Percentiles rank a stretch among this genome's conserved stretches.
These are phyloP conservation scores for Arbutus unedo DNA, from an alignment of 148 eudicot species.

Conservation along the genomic window DNA sequence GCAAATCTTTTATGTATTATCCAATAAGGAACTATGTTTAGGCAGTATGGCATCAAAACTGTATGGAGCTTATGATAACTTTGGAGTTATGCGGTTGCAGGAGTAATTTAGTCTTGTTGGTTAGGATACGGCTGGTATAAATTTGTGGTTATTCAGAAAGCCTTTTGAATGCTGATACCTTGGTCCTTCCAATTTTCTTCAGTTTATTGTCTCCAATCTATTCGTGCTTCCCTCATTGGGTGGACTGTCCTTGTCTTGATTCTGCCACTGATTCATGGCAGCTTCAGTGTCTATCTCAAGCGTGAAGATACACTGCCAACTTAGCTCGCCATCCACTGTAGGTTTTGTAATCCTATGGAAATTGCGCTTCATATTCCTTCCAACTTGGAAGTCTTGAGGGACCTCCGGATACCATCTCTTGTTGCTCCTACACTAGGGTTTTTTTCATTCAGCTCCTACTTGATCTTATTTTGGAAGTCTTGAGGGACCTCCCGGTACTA, in stretches of 20 bases:
- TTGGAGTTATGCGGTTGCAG: background rate
- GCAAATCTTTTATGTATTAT: background rate
- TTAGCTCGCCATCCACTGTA: background rate
- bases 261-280: background rate
- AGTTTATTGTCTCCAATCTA: background rate
- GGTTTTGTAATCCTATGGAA: background rate
- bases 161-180: conserved; percentile 3
- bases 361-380: background rate
- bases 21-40: background rate
- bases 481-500: background rate
- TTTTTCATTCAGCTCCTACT: background rate
- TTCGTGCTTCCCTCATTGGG: background rate
- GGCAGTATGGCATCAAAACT: background rate
- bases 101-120: background rate
- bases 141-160: background rate
- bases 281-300: background rate
- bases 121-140: background rate
- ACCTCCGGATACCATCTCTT: background rate
- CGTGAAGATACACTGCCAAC: background rate
- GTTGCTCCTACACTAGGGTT: background rate
- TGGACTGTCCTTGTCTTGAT: background rate
- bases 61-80: background rate
- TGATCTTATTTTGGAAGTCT: background rate
- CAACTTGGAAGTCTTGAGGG: background rate
- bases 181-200: background rate